These are phyloP conservation scores for Penicillium sp. DNA, from an alignment of 2,329 filamentous ascomycete genomes.

Conservation along the genomic window DNA sequence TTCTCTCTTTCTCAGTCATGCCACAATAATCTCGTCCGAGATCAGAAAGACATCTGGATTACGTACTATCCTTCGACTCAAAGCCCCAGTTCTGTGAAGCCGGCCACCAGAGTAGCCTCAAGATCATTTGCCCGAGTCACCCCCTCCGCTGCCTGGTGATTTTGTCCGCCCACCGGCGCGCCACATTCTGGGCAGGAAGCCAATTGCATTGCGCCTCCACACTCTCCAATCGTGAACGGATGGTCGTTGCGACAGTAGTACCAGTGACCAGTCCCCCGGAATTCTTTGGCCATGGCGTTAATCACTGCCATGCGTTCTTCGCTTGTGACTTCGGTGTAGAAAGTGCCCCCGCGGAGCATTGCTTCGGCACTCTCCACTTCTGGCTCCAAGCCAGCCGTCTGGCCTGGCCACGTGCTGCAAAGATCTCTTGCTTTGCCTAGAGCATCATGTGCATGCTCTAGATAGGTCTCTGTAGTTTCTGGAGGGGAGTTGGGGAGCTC, in stretches of 20 bases:
- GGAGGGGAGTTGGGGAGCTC: constrained; percentile 33
- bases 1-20: no score
- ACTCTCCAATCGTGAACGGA: constrained; percentile 66
- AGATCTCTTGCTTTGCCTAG: constrained; percentile 33
- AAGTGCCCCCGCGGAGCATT: constrained; percentile 53
- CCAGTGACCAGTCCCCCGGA: constrained; percentile 56
- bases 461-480: constrained; percentile 1
- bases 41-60: background rate
- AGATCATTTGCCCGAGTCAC: background rate
- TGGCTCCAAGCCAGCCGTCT: constrained; percentile 42
- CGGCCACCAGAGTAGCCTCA: background rate
- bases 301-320: constrained; percentile 58
- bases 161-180: constrained; percentile 58
- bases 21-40: no score
- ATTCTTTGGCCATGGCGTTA: constrained; percentile 56
- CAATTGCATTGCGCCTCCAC: constrained; percentile 66
- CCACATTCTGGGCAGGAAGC: constrained; percentile 67
- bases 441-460: constrained; percentile 14
- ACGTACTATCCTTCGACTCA: background rate
- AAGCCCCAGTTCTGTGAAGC: background rate
- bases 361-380: constrained; percentile 54
- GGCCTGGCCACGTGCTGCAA: constrained; percentile 30
- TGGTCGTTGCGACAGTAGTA: constrained; percentile 48
- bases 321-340: constrained; percentile 55
- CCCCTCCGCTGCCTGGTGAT: background rate